These are phyloP conservation scores for Podospora appendiculata DNA, from an alignment of 495 filamentous ascomycete species.

Conservation along the genomic window DNA sequence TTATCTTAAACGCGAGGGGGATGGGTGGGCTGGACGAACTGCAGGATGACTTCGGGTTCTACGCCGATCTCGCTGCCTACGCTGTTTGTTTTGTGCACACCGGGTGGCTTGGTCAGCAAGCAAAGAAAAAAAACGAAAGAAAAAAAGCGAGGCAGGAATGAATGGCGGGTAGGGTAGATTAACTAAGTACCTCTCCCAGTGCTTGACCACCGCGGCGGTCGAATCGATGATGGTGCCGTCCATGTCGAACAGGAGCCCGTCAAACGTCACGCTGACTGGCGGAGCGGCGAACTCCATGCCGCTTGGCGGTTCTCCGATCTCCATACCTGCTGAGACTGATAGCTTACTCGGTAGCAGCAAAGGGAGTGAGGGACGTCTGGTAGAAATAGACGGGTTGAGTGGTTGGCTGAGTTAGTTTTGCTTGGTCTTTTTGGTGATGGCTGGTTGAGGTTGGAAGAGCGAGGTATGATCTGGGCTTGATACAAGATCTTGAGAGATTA, in stretches of 20 bases:
- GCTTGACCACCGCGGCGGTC: conserved; percentile 77
- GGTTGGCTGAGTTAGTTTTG: no score
- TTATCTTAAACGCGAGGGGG: not conserved
- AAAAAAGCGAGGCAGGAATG: not conserved
- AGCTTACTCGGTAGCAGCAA: no score
- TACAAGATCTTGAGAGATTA: no score
- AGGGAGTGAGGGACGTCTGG: no score
- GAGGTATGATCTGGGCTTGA: no score
- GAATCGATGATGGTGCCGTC: conserved; percentile 81
- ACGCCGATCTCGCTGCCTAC: conserved; percentile 77
- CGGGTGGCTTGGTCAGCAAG: not conserved
- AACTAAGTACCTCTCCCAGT: conserved; percentile 66
- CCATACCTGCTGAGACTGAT: conserved; percentile 7
- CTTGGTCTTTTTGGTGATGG: no score
- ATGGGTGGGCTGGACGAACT: conserved; percentile 17
- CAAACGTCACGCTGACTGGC: conserved; percentile 54
- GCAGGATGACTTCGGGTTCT: conserved; percentile 70
- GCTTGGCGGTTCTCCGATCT: conserved; percentile 4
- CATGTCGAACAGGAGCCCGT: conserved; percentile 86
- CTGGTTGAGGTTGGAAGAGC: no score
- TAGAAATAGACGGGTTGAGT: no score
- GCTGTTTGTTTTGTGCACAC: conserved; percentile 31
- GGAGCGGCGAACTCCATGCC: conserved; percentile 47
- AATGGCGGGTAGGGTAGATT: not conserved
- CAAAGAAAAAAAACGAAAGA: no score